phyloP scores from a whole-genome alignment of 2,329 filamentous ascomycete genomes.

The Dactylellina haptotyla region DNA sequence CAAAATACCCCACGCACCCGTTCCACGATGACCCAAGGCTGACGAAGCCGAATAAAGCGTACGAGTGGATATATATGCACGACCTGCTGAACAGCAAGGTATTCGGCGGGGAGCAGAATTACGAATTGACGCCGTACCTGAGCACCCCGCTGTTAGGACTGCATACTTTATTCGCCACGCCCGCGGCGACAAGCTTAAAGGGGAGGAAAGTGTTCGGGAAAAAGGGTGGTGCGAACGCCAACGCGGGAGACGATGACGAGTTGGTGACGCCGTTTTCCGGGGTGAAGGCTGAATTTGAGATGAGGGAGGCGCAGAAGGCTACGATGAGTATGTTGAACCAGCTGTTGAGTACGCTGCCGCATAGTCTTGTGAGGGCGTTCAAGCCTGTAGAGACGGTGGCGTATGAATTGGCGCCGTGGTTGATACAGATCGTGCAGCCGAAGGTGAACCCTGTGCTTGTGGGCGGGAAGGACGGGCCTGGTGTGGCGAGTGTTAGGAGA shows the following conservation, averaged over 20 bases:
- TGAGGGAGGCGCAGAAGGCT: constrained; percentile 81
- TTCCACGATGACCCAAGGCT: constrained; percentile 94
- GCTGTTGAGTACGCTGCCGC: constrained; percentile 75
- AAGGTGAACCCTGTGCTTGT: constrained; percentile 92
- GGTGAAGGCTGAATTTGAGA: constrained; percentile 81
- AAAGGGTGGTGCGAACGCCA: constrained; percentile 61
- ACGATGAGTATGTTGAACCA: constrained; percentile 78
- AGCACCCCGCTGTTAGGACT: constrained; percentile 88
- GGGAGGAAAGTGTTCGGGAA: constrained; percentile 60
- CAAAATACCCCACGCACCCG: constrained; percentile 83
- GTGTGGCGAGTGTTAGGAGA: constrained; percentile 86
- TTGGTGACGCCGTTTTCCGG: constrained; percentile 78
- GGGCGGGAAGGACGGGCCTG: constrained; percentile 81
- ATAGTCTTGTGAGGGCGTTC: constrained; percentile 60
- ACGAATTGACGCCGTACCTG: constrained; percentile 89
- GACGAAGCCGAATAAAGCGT: constrained; percentile 84
- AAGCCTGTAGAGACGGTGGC: constrained; percentile 43
- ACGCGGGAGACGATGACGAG: constrained; percentile 63
- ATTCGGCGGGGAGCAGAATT: constrained; percentile 81
- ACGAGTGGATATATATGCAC: constrained; percentile 96
- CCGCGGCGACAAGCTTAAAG: constrained; percentile 62
- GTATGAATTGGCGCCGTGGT: constrained; percentile 80
- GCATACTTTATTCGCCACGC: constrained; percentile 78
- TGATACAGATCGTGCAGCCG: constrained; percentile 83
- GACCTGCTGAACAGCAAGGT: constrained; percentile 77